These are phyloP conservation scores for Basidiobolus meristosporus DNA, from an alignment of 371 early-diverging fungal genomes.

Conservation along the genomic window DNA sequence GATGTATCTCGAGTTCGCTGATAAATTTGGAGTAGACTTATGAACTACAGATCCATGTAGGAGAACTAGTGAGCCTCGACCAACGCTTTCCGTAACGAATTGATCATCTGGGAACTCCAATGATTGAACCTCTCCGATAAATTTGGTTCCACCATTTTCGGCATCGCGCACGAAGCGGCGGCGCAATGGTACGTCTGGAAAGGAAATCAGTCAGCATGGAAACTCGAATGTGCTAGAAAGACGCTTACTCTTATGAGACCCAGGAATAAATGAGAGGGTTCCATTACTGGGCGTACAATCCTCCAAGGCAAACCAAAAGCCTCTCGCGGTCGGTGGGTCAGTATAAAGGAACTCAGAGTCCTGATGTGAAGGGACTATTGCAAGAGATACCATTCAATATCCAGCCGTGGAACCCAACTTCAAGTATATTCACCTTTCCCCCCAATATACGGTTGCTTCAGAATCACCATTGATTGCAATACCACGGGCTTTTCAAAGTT, in stretches of 20 bases:
- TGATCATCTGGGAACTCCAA: slow-evolving; percentile 10
- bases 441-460: slow-evolving; percentile 67
- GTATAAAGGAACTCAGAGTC: slow-evolving; percentile 88
- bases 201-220: too few relatives aligned
- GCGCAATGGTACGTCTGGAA: too few relatives aligned
- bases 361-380: slow-evolving; percentile 52
- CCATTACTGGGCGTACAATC: slow-evolving; percentile 80
- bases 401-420: too few relatives aligned
- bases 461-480: slow-evolving; percentile 84
- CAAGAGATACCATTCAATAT: too few relatives aligned
- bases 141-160: slow-evolving; percentile 25
- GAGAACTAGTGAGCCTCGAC: slow-evolving; percentile 55
- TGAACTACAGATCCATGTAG: slow-evolving; percentile 84
- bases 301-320: slow-evolving; percentile 88
- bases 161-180: slow-evolving; percentile 56
- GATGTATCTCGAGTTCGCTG: slow-evolving; percentile 59
- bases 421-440: slow-evolving; percentile 34
- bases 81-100: slow-evolving; percentile 16
- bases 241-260: slow-evolving; percentile 57
- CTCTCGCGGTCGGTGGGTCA: slow-evolving; percentile 60
- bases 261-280: slow-evolving; percentile 70
- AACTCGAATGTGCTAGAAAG: not conserved
- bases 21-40: slow-evolving; percentile 58
- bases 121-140: slow-evolving; percentile 22
- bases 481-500: slow-evolving; percentile 51